Percentiles rank a stretch among this genome's conserved stretches.
phyloP scores from a whole-genome alignment of 2,329 filamentous ascomycete genomes.

The Arthrobotrys pseudoclavata region DNA sequence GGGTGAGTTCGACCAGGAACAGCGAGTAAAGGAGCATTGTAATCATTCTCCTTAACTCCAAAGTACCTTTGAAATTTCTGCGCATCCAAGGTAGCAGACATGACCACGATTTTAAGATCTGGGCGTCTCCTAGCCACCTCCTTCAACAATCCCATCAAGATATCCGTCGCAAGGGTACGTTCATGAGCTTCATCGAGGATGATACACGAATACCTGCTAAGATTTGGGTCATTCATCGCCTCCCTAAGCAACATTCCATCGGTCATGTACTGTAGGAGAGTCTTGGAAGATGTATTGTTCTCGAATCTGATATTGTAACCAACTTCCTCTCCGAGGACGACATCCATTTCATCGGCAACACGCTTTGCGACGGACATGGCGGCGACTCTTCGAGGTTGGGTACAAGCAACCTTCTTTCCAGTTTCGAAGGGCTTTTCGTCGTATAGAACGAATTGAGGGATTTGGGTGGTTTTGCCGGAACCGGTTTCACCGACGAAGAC shows the following conservation, averaged over 20 bases:
- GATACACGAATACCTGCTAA: constrained; percentile 94
- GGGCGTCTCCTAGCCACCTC: constrained; percentile 84
- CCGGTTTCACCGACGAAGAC: constrained; percentile 99
- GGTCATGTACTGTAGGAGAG: constrained; percentile 99
- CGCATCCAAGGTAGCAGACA: constrained; percentile 96
- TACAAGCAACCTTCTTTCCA: constrained; percentile 88
- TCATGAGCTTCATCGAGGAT: constrained; percentile 99
- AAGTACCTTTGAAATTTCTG: constrained; percentile 99
- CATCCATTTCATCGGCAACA: constrained; percentile 97
- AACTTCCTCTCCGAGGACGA: constrained; percentile 90
- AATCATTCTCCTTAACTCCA: constrained; percentile 68
- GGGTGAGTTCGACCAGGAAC: constrained; percentile 96
- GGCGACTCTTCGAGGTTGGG: constrained; percentile 95
- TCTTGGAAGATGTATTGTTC: constrained; percentile 88
- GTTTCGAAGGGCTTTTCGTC: constrained; percentile 91
- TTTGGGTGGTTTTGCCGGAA: constrained; percentile 99
- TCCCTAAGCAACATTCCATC: constrained; percentile 98
- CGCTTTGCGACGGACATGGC: constrained; percentile 99
- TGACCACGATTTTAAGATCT: constrained; percentile 98
- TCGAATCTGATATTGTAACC: constrained; percentile 99
- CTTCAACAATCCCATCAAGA: constrained; percentile 96
- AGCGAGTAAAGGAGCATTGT: constrained; percentile 86
- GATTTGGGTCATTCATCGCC: constrained; percentile 93
- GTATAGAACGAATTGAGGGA: constrained; percentile 97
- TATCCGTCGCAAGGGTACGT: constrained; percentile 94